Evolutionary conservation across 1,284 basidiomycete species (phyloP).

Genomic region (Trametes polyzona): DNA sequence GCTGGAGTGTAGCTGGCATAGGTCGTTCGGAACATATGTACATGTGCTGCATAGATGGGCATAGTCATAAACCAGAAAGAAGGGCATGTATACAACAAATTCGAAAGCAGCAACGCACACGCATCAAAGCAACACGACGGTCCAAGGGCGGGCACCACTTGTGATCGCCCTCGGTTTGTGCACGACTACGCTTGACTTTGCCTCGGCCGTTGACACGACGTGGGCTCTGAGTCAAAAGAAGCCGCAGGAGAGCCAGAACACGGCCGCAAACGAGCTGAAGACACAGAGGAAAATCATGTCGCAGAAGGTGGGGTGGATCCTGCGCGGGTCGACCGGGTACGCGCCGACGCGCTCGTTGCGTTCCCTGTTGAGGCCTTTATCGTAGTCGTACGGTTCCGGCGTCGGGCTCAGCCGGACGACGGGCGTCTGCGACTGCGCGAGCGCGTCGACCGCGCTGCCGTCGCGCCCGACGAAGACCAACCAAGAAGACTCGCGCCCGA

Average conservation of each 20-base stretch:
- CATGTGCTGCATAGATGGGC: background rate
- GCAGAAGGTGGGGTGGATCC: slow-evolving; percentile 26
- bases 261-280: slow-evolving; percentile 20
- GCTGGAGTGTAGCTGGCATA: too few species aligned
- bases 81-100: background rate
- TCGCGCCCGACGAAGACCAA: slow-evolving; percentile 29
- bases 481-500: slow-evolving; percentile 25
- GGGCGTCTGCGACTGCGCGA: slow-evolving; percentile 18
- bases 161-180: too few species aligned
- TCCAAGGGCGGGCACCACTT: too few species aligned
- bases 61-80: too few species aligned
- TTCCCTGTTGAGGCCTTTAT: slow-evolving; percentile 8
- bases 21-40: too few species aligned
- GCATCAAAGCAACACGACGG: background rate
- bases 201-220: too few species aligned
- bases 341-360: slow-evolving; percentile 26
- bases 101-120: background rate
- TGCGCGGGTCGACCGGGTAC: slow-evolving; percentile 23
- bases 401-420: background rate
- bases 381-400: slow-evolving; percentile 21
- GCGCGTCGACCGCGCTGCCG: slow-evolving; percentile 21
- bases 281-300: slow-evolving; percentile 30
- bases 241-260: slow-evolving; percentile 5
- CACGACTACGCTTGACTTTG: too few species aligned
- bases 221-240: slow-evolving; percentile 7